phyloP scores from a whole-genome alignment of 345 rosid species.

The Rhodamnia rubescens region DNA sequence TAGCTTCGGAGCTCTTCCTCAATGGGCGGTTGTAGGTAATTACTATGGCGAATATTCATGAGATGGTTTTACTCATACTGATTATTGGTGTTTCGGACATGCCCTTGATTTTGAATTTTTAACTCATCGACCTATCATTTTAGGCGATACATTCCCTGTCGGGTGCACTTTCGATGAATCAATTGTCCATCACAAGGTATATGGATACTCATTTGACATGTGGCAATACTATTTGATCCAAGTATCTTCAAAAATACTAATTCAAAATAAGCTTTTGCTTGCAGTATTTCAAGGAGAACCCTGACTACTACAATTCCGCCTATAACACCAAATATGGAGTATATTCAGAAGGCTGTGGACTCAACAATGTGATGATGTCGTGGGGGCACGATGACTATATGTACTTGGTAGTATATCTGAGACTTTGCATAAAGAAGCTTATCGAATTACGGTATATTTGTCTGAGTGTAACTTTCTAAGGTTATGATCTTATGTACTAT shows the following conservation, averaged over 20 bases:
- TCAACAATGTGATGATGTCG: slow-evolving; percentile 50
- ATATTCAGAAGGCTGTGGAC: slow-evolving; percentile 46
- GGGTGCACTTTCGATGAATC: slow-evolving; percentile 77
- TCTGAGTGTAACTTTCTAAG: neutral
- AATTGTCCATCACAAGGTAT: slow-evolving; percentile 42
- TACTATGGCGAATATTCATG: neutral
- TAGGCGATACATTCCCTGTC: slow-evolving; percentile 71
- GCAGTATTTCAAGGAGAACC: slow-evolving; percentile 52
- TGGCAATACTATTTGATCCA: too few species aligned
- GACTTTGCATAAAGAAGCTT: neutral
- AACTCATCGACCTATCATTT: slow-evolving; percentile 7
- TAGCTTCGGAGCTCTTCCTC: slow-evolving; percentile 72
- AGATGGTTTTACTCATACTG: neutral
- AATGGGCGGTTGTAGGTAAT: slow-evolving; percentile 91
- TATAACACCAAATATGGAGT: slow-evolving; percentile 43
- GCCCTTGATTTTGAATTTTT: neutral
- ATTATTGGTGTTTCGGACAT: neutral
- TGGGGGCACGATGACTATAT: slow-evolving; percentile 72
- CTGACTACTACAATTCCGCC: slow-evolving; percentile 32
- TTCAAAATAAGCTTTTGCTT: neutral
- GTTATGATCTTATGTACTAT: neutral
- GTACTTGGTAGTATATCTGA: slow-evolving; percentile 35
- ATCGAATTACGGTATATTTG: neutral
- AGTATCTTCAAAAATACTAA: neutral
- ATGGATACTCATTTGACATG: neutral